Evolutionary conservation across 805 yeast species (phyloP).

Genomic region (Candida multigemmis): DNA sequence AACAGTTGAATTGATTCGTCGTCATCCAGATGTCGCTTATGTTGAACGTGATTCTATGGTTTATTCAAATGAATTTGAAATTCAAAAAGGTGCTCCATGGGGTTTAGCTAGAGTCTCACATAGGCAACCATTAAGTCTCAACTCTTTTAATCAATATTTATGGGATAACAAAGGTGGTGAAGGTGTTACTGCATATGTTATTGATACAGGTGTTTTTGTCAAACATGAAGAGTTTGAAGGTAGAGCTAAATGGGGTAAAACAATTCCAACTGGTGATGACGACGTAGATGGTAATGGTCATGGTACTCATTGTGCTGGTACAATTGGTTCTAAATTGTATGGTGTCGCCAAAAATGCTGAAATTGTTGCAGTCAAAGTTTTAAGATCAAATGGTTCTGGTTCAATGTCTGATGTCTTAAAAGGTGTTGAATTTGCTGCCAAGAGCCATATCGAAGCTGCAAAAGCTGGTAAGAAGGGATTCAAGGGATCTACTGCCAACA

Average conservation of each 20-base stretch:
- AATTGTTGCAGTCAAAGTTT: constrained; percentile 75
- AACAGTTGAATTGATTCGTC: constrained; percentile 64
- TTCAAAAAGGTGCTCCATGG: constrained; percentile 88
- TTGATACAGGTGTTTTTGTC: constrained; percentile 82
- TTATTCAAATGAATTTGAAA: constrained; percentile 49
- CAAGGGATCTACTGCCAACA: constrained; percentile 83
- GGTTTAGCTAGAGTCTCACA: constrained; percentile 88
- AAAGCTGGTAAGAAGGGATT: constrained; percentile 51
- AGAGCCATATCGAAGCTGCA: constrained; percentile 49
- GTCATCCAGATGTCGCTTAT: constrained; percentile 52
- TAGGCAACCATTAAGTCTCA: constrained; percentile 58
- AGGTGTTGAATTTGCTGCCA: constrained; percentile 81
- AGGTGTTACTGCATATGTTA: constrained; percentile 79
- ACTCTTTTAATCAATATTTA: constrained; percentile 63
- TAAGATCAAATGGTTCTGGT: constrained; percentile 77
- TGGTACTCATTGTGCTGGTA: constrained; percentile 97
- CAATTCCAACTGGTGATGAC: constrained; percentile 63
- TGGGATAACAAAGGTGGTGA: constrained; percentile 69
- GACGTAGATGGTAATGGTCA: constrained; percentile 85
- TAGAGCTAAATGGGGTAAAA: constrained; percentile 81
- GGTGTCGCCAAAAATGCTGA: constrained; percentile 82
- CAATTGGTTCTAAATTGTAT: constrained; percentile 69
- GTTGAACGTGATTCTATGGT: constrained; percentile 75
- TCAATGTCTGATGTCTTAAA: constrained; percentile 75
- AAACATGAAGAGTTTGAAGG: constrained; percentile 73